Base-by-base conservation (phyloP, 1,284 basidiomycete genomes). In the Afroboletus lepidellus region DNA sequence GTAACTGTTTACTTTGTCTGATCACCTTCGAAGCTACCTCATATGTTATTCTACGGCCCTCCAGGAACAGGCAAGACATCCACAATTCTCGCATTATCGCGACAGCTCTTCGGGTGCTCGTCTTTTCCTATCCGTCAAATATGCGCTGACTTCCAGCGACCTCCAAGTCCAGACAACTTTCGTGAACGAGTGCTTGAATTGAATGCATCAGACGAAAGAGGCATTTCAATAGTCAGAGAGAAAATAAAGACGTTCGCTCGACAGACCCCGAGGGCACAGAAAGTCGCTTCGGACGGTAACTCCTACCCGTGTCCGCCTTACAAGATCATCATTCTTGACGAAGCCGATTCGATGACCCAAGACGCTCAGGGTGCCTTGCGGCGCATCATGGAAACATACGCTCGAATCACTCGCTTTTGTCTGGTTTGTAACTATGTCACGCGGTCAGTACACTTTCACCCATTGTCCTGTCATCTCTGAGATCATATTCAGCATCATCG, bases 381-480 rank as follows among this genome's bases (percentile, higher is more conserved):
- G 45, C 83, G 97, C 21, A 99, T 99, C 66, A 99, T 99, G 97
- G 97, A 99, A 74, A 95, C 87, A 33, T 95, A 99, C 66, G 94
- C 93, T 8, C 83, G 89, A 46, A 99, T 98, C 67, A 99, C 97
- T 32, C 82, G 97, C 5, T 99, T 99, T 75, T 99, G 97, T 73
- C 79, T 99, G 20, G 93, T 99, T 6, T 99, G 97, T 78, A 99
- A 99, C 77, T 99, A 99, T 71, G 97, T 99, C 25, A 99, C 97
- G 2, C 81, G 96, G 94, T 94, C 45, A 56, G 81, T 63, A 12
- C 18, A 32, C 41, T 25, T 30, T 21, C 25, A 32, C 41, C 39
- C 24, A 41, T 34, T 32, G 41, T 54, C 29, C 32, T 34, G 34
- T 37, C 43, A 9, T 23, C 18, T 45, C 45, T 63, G 33, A 63